These are phyloP conservation scores for Trifolium pratense DNA, from an alignment of 306 rosid species.

Conservation along the genomic window DNA sequence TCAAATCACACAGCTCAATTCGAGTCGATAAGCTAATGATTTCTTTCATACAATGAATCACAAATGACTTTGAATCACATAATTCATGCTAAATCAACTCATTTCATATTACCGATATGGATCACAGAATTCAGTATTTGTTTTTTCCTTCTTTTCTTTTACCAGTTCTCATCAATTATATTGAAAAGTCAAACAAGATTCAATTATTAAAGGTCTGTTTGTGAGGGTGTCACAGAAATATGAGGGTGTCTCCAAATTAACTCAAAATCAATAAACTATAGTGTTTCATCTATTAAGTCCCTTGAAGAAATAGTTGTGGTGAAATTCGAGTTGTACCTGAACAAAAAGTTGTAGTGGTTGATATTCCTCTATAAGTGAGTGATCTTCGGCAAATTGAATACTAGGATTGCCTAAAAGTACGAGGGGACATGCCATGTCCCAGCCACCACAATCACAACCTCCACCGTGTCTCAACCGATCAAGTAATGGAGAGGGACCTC, in stretches of 20 bases:
- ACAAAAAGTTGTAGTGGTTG: constrained; percentile 68
- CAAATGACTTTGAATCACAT: not conserved
- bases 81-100: not conserved
- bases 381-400: constrained; percentile 56
- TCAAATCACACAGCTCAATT: not conserved
- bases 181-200: not conserved
- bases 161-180: not conserved
- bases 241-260: constrained; percentile 16
- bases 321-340: constrained; percentile 66
- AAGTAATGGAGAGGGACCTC: constrained; percentile 77
- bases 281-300: constrained; percentile 8
- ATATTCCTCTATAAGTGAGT: constrained; percentile 55
- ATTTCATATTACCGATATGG: not conserved
- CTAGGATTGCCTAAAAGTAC: constrained; percentile 70
- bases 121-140: not conserved
- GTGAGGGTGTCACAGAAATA: not conserved
- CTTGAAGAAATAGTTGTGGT: constrained; percentile 33
- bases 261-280: constrained; percentile 4
- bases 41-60: not conserved
- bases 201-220: too few relatives aligned
- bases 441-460: constrained; percentile 96
- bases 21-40: not conserved
- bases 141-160: not conserved
- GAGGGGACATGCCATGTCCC: constrained; percentile 99
- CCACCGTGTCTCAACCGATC: constrained; percentile 89